Evolutionary conservation across 805 yeast genomes (phyloP), one percentile per base, ranked within the genome.

Genomic region (Candida verbasci): DNA sequence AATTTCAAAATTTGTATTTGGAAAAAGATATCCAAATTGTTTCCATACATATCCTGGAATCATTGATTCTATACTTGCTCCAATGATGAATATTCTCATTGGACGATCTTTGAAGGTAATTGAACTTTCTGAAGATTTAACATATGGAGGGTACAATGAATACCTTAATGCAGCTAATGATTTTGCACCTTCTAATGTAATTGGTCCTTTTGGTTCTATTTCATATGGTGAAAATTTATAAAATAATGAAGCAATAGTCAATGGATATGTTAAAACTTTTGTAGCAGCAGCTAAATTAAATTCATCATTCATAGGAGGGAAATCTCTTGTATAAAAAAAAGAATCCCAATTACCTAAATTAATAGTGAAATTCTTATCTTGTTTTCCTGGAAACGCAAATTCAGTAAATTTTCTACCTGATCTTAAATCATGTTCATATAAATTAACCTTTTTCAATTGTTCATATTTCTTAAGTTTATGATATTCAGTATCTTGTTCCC

Each of bases 21-120:
- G 97, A 65, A 88, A 84, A 39, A 93, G 64, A 55, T 77, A 86
- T 20, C 86, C 81, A 45, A 93, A 66, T 63, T 93, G 97, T 59
- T 86, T 84, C 98, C 98, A 93, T 30, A 89, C 91, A 56, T 85
- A 94, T 20, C 86, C 85, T 3, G 98, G 98, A 39, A 93, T 69
- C 70, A 87, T 86, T 10, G 96, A 80, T 64, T 93, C 98, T 48
- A 94, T 86, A 47, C 94, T 78, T 4, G 98, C 86, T 17, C 97
- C 97, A 29, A 93, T 66, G 37, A 93, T 75, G 61, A 93, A 93
- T 25, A 93, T 68, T 50, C 98, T 78, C 68, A 91, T 70, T 18
- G 97, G 94, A 49, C 96, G 75, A 49, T 88, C 95, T 50, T 82
- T 84, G 57, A 82, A 73, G 27, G 74, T 63, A 11, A 80, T 74